Evolutionary conservation across 208 protist genomes (phyloP).

Genomic region (Wallacemonas sp.): DNA sequence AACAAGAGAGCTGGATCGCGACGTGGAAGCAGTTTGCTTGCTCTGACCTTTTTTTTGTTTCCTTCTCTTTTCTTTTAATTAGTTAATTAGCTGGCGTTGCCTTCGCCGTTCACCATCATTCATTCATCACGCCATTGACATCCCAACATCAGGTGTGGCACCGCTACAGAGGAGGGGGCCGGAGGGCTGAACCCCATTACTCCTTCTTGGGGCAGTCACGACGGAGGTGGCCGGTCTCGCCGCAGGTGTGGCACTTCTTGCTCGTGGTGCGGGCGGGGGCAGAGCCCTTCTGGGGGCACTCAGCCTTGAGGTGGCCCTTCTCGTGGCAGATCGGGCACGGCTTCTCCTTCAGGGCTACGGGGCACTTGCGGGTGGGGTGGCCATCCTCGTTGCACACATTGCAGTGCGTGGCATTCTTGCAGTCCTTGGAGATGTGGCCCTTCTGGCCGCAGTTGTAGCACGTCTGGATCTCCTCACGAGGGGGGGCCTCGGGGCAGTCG

Average conservation of each 20-base stretch:
- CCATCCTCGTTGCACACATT: constrained; percentile 82
- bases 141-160: background rate
- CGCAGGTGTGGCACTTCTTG: constrained; percentile 73
- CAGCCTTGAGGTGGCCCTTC: constrained; percentile 72
- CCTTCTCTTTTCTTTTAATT: background rate
- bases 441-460: constrained; percentile 84
- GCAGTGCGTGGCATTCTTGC: constrained; percentile 68
- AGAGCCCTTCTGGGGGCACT: constrained; percentile 47
- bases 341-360: constrained; percentile 41
- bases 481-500: constrained; percentile 80
- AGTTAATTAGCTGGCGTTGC: constrained; percentile 6
- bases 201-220: constrained; percentile 56
- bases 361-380: constrained; percentile 82
- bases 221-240: constrained; percentile 59
- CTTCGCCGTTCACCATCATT: constrained; percentile 7
- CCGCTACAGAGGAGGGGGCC: background rate
- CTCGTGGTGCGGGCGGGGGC: constrained; percentile 1
- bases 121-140: too few species aligned
- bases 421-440: constrained; percentile 82
- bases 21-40: background rate
- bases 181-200: background rate
- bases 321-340: constrained; percentile 76
- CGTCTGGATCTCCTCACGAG: constrained; percentile 64
- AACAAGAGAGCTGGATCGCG: too few species aligned
- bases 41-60: constrained; percentile 1